These are phyloP conservation scores for Clavispora vitiphila DNA, from an alignment of 805 yeast genomes.

Conservation along the genomic window DNA sequence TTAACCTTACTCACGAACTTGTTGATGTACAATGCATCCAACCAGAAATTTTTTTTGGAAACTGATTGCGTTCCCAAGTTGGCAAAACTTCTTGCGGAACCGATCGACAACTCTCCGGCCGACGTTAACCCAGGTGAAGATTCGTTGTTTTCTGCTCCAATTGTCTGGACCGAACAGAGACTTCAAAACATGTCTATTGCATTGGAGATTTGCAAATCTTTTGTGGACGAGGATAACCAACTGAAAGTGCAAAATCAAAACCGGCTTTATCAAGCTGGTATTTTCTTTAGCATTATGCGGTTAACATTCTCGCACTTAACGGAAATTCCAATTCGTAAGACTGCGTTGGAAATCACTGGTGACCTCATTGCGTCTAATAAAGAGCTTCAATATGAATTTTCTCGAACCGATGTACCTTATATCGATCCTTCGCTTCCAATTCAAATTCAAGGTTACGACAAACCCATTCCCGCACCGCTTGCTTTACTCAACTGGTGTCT, in stretches of 20 bases:
- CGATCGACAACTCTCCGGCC: conserved; percentile 40
- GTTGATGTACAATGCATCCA: conserved; percentile 77
- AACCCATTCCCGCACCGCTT: conserved; percentile 58
- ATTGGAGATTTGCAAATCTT: conserved; percentile 66
- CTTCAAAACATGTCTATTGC: conserved; percentile 59
- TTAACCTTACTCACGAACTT: conserved; percentile 68
- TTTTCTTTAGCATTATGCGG: conserved; percentile 60
- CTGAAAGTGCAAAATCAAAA: conserved; percentile 57
- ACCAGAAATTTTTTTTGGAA: conserved; percentile 84
- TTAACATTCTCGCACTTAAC: conserved; percentile 65
- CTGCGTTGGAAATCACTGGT: conserved; percentile 70
- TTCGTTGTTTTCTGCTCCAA: conserved; percentile 17
- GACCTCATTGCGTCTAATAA: conserved; percentile 67
- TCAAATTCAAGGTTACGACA: conserved; percentile 29
- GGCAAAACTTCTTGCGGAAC: conserved; percentile 58
- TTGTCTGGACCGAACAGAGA: conserved; percentile 77
- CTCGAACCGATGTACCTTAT: conserved; percentile 87
- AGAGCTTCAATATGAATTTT: conserved; percentile 63
- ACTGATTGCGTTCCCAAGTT: conserved; percentile 71
- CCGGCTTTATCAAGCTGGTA: conserved; percentile 53
- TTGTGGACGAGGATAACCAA: conserved; percentile 69
- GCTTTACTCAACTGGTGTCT: conserved; percentile 83
- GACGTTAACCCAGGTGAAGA: conserved; percentile 14
- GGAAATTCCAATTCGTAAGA: conserved; percentile 60
- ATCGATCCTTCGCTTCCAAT: conserved; percentile 67